Evolutionary conservation across 306 rosid species (phyloP), one percentile per base, ranked within the genome.

Genomic region (Biancaea sappan): DNA sequence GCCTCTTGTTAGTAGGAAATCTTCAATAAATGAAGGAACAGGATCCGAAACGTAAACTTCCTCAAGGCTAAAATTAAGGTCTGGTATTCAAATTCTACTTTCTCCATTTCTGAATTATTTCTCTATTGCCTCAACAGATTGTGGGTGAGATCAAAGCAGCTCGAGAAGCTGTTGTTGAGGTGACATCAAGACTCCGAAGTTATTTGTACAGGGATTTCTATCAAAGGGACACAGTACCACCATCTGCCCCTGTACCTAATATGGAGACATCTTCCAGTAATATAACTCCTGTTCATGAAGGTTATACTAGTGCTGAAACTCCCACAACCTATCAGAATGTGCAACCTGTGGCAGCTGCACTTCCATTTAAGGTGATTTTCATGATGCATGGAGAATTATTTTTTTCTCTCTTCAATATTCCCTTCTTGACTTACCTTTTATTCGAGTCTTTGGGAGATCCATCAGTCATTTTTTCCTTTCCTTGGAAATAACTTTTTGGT

Each of bases 101-200:
- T 75, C 14, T 66, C 24, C 41, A 44, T 75, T 64, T 72, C 77
- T 81, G 53, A 75, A 40, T 40, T 48, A 58, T 19, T 48, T 60
- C 34, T 69, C 37, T 66, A 47, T 80, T 73, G 81, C 29, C 59
- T 65, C 35, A 66, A 41, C 87, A 95, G 99, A 95, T 95, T 74
- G 84, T 92, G 25, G 99, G 97, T 50, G 99, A 90, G 82, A 95
- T 95, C 74, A 86, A 90, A 85, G 96, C 88, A 31, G 98, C 99
- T 35, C 86, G 99, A 73, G 86, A 90, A 62, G 99, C 97, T 68
- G 86, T 95, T 78, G 90, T 95, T 28, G 99, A 95, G 87, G 83
- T 95, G 86, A 95, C 99, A 18, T 92, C 92, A 56, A 87, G 98
- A 87, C 77, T 95, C 40, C 81, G 97, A 80, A 88, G 83, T 90